phyloP scores from a whole-genome alignment of 257 asterid genomes.

The Solanum virginianum region DNA sequence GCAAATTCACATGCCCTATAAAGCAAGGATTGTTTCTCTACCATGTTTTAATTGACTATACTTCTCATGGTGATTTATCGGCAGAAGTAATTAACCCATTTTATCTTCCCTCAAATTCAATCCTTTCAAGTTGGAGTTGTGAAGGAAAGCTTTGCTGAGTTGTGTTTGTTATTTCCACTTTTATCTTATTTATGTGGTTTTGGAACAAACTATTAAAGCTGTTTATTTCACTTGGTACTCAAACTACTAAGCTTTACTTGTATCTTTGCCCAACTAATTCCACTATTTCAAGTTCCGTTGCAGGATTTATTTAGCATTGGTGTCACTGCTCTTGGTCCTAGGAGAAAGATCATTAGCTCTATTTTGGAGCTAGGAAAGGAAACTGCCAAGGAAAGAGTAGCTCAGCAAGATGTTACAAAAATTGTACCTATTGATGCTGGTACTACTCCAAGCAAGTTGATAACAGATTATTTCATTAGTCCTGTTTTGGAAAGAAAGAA shows the following conservation, averaged over 20 bases:
- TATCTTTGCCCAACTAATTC: background rate
- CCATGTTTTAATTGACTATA: background rate
- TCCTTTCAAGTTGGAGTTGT: background rate
- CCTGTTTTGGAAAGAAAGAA: conserved; percentile 30
- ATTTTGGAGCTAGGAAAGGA: conserved; percentile 39
- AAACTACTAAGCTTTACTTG: background rate
- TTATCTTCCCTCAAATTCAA: background rate
- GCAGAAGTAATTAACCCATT: background rate
- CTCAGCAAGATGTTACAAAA: conserved; percentile 21
- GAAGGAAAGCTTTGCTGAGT: background rate
- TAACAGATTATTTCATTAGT: conserved; percentile 68
- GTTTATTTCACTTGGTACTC: background rate
- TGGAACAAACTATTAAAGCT: background rate
- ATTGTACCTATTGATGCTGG: conserved; percentile 19
- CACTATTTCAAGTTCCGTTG: conserved; percentile 2
- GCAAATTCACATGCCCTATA: background rate
- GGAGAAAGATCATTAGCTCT: conserved; percentile 68
- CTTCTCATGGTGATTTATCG: background rate
- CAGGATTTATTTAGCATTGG: conserved; percentile 84
- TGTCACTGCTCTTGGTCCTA: conserved; percentile 79
- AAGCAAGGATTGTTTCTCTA: background rate
- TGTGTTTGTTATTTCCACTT: background rate
- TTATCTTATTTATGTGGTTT: background rate
- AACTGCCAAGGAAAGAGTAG: conserved; percentile 18
- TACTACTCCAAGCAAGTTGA: conserved; percentile 44